Conservation (phyloP, 1,284 basidiomycete species). For the Sporisorium iseilematis-ciliati region DNA sequence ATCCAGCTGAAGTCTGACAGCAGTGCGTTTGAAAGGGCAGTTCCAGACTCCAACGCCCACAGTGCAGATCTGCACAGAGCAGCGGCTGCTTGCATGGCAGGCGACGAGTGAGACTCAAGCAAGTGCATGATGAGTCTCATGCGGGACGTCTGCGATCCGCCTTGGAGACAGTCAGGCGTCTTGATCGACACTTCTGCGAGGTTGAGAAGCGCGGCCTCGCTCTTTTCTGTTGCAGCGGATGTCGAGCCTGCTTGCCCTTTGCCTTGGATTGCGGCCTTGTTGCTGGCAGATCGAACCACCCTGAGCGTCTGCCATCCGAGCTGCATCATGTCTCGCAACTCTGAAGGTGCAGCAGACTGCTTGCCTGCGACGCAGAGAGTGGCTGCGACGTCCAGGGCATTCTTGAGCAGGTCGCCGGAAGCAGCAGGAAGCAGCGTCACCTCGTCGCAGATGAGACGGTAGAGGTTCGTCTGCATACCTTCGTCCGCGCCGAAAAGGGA, state of each 20-base stretch:
- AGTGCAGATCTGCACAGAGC: conserved; percentile 31
- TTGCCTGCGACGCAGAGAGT: conserved; percentile 39
- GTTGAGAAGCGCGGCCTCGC: conserved; percentile 32
- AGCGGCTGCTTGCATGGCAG: conserved; percentile 29
- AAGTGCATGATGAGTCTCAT: conserved; percentile 35
- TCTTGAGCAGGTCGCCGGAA: conserved; percentile 53
- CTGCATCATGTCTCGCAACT: conserved; percentile 33
- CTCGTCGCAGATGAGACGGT: conserved; percentile 42
- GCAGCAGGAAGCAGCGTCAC: conserved; percentile 10
- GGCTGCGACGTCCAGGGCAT: conserved; percentile 57
- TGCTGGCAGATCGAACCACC: conserved; percentile 29
- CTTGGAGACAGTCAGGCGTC: conserved; percentile 17
- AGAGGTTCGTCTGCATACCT: conserved; percentile 45
- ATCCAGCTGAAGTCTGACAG: conserved; percentile 41
- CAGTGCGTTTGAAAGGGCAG: conserved; percentile 20
- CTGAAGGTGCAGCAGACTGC: conserved; percentile 31
- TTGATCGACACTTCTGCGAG: conserved; percentile 39
- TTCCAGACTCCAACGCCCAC: conserved; percentile 30
- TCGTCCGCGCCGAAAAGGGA: conserved; percentile 39
- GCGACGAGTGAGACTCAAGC: conserved; percentile 24
- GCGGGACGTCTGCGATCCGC: conserved; percentile 13
- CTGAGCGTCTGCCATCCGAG: conserved; percentile 40
- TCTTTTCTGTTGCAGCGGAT: conserved; percentile 4
- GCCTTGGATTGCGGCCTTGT: conserved; percentile 14
- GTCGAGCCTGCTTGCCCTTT: conserved; percentile 1